These are phyloP conservation scores for Chrysoporthe puriensis DNA, from an alignment of 2,329 filamentous ascomycete genomes.

Conservation along the genomic window DNA sequence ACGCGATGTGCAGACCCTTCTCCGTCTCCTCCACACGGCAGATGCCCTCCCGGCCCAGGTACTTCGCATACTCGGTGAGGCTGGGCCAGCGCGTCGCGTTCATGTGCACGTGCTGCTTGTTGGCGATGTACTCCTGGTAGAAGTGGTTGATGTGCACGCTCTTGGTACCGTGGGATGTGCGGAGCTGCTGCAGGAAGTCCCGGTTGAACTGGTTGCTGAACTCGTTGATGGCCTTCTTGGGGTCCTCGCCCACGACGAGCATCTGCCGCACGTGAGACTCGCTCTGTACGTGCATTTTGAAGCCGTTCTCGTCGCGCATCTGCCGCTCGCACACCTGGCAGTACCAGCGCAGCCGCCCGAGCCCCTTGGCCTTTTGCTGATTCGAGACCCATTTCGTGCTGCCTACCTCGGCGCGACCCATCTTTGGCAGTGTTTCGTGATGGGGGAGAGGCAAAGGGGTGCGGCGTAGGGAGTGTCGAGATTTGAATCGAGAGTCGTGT, in stretches of 20 bases:
- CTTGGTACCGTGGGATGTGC: slow-evolving; percentile 89
- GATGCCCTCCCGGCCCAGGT: slow-evolving; percentile 82
- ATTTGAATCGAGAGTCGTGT: not conserved
- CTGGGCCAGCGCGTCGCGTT: slow-evolving; percentile 89
- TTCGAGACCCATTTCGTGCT: slow-evolving; percentile 90
- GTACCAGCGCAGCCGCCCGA: slow-evolving; percentile 87
- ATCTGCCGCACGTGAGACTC: slow-evolving; percentile 91
- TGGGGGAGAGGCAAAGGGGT: slow-evolving; percentile 24
- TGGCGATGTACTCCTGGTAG: slow-evolving; percentile 90
- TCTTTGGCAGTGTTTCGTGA: slow-evolving; percentile 45
- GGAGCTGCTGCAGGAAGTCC: slow-evolving; percentile 77
- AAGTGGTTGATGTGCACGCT: slow-evolving; percentile 87
- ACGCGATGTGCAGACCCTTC: slow-evolving; percentile 83
- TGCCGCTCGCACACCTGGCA: slow-evolving; percentile 81
- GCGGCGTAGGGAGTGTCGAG: not conserved
- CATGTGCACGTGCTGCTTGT: slow-evolving; percentile 90
- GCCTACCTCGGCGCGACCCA: slow-evolving; percentile 92
- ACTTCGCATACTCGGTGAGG: slow-evolving; percentile 87
- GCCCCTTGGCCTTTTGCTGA: slow-evolving; percentile 81
- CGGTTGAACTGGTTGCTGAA: slow-evolving; percentile 79
- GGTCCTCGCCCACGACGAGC: slow-evolving; percentile 83
- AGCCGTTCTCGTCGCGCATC: slow-evolving; percentile 83
- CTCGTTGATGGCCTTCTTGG: slow-evolving; percentile 80
- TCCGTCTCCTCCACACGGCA: slow-evolving; percentile 87
- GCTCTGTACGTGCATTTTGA: slow-evolving; percentile 84